phyloP scores from a whole-genome alignment of 2,329 filamentous ascomycete genomes.

The Penicillium sp. region DNA sequence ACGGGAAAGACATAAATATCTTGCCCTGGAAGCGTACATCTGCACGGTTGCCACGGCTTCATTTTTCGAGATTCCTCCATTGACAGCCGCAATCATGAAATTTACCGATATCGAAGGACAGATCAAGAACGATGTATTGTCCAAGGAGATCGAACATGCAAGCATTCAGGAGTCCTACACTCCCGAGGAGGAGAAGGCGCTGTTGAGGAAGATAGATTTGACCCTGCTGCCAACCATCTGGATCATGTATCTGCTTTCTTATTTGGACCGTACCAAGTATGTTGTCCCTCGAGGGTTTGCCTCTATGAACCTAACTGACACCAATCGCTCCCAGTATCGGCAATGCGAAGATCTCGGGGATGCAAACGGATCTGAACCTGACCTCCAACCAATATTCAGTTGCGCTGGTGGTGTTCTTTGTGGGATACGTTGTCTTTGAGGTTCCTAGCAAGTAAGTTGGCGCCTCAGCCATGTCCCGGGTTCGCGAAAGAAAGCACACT shows the following conservation, averaged over 20 bases:
- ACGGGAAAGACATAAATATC: slow-evolving; percentile 12
- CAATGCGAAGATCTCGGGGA: slow-evolving; percentile 31
- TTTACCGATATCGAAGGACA: background rate
- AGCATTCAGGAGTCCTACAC: slow-evolving; percentile 12
- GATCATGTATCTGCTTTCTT: slow-evolving; percentile 54
- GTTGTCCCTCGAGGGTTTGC: background rate
- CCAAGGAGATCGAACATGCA: slow-evolving; percentile 24
- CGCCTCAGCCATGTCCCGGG: background rate
- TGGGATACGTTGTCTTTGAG: slow-evolving; percentile 57
- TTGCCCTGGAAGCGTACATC: background rate
- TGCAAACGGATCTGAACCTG: slow-evolving; percentile 23
- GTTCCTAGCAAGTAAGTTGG: slow-evolving; percentile 52
- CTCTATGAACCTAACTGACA: background rate
- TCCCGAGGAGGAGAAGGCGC: slow-evolving; percentile 44
- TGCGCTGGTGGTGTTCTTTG: slow-evolving; percentile 57
- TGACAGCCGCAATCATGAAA: slow-evolving; percentile 3
- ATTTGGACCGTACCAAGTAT: slow-evolving; percentile 41
- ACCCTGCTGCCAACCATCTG: slow-evolving; percentile 52
- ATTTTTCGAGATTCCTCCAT: background rate
- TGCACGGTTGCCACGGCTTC: background rate
- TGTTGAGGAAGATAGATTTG: slow-evolving; percentile 50
- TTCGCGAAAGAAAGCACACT: background rate
- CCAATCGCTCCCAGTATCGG: slow-evolving; percentile 19
- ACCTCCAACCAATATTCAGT: slow-evolving; percentile 52
- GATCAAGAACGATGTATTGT: slow-evolving; percentile 14